Conservation (phyloP, 345 rosid species). For the Syzygium jambos region DNA sequence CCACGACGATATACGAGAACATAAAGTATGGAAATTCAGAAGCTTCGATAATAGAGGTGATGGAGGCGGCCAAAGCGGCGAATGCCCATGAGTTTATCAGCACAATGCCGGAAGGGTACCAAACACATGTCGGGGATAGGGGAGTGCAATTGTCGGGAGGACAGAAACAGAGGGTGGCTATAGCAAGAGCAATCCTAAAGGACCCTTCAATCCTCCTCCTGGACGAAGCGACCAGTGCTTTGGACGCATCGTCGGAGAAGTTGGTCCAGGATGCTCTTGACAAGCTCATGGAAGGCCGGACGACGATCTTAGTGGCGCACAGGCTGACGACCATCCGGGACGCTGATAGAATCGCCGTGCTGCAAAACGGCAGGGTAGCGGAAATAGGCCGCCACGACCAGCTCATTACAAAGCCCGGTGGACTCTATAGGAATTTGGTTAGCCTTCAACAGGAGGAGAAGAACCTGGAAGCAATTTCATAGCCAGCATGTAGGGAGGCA, state of each 20-base stretch:
- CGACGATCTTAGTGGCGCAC: conserved; percentile 73
- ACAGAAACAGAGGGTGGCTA: conserved; percentile 83
- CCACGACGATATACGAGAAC: conserved; percentile 63
- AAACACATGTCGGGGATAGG: conserved; percentile 65
- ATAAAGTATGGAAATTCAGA: conserved; percentile 59
- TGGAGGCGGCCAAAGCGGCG: conserved; percentile 61
- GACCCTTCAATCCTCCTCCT: conserved; percentile 69
- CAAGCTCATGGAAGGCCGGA: conserved; percentile 64
- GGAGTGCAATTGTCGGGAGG: conserved; percentile 86
- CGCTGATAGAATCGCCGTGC: conserved; percentile 51
- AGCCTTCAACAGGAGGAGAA: conserved; percentile 39
- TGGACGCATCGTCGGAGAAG: conserved; percentile 66
- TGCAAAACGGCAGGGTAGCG: conserved; percentile 51
- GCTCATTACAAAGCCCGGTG: conserved; percentile 30
- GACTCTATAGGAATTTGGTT: conserved; percentile 54
- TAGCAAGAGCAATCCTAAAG: conserved; percentile 67
- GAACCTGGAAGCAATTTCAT: background rate
- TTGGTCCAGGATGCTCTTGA: conserved; percentile 72
- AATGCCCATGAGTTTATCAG: conserved; percentile 77
- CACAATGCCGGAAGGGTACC: conserved; percentile 67
- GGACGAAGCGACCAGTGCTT: conserved; percentile 84
- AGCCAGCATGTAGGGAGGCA: background rate
- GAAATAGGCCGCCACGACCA: conserved; percentile 69
- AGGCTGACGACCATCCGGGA: conserved; percentile 59
- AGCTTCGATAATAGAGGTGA: conserved; percentile 67